Evolutionary conservation across 78 protist species (phyloP).

Genomic region (Pigoraptor vietnamica): DNA sequence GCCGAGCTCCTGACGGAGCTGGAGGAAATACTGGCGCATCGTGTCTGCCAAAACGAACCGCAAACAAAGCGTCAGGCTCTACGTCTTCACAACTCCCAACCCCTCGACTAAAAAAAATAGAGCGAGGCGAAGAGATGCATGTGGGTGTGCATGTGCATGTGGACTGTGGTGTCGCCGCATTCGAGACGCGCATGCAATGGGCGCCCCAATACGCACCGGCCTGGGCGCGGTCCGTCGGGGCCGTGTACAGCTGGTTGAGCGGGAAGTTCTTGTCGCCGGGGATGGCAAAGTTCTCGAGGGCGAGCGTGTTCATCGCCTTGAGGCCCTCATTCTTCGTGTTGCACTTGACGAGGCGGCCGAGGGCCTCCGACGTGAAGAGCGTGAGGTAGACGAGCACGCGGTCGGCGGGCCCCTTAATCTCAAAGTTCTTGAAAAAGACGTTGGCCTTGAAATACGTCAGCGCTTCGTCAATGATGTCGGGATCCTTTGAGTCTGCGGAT

Average conservation of each 20-base stretch:
- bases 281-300: constrained; percentile 57
- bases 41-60: constrained; percentile 11
- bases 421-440: constrained; percentile 79
- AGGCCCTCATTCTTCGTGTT: constrained; percentile 43
- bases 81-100: neutral
- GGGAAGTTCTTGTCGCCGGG: constrained; percentile 74
- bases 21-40: constrained; percentile 66
- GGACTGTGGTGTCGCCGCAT: no score
- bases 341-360: constrained; percentile 29
- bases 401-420: constrained; percentile 76
- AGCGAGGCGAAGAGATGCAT: neutral
- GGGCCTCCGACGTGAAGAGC: constrained; percentile 67
- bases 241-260: constrained; percentile 52
- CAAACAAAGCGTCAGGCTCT: neutral
- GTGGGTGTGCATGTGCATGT: no score
- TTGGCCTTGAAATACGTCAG: constrained; percentile 78
- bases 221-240: constrained; percentile 48
- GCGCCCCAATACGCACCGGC: constrained; percentile 24
- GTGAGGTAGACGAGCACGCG: constrained; percentile 81
- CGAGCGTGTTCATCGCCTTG: constrained; percentile 41
- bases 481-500: neutral
- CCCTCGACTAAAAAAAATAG: neutral
- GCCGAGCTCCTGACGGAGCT: constrained; percentile 71
- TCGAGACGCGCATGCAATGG: neutral
- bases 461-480: constrained; percentile 86